A percentile compares a stretch with the other conserved stretches of the same genome.
These are phyloP conservation scores for Hysterangium stoloniferum DNA, from an alignment of 768 basidiomycete species.

Conservation along the genomic window DNA sequence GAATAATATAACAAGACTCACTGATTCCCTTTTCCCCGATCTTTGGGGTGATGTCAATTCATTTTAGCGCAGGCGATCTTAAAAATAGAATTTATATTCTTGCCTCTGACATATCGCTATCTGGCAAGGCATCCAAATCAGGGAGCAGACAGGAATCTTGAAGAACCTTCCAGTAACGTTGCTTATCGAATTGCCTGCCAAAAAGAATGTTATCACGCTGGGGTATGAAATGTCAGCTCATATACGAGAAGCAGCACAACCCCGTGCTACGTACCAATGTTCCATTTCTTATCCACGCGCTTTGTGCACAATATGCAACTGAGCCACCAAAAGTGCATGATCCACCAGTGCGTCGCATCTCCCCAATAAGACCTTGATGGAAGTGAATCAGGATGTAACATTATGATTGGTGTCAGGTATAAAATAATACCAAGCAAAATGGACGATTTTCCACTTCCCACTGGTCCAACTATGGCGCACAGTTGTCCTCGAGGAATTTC, in stretches of 20 bases:
- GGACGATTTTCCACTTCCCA: conserved; percentile 54
- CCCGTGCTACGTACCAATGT: conserved; percentile 36
- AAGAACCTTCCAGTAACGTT: conserved; percentile 57
- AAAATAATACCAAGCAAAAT: conserved; percentile 19
- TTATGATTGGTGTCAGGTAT: not conserved
- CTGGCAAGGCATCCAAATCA: conserved; percentile 57
- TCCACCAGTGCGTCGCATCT: conserved; percentile 53
- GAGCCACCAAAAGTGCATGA: conserved; percentile 51
- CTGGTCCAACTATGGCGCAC: conserved; percentile 58
- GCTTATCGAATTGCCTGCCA: conserved; percentile 55
- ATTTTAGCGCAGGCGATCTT: not conserved
- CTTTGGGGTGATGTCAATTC: conserved; percentile 24
- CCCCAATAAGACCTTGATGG: conserved; percentile 58
- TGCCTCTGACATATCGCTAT: conserved; percentile 69
- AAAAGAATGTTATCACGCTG: conserved; percentile 64
- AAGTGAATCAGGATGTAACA: conserved; percentile 37
- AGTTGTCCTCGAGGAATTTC: conserved; percentile 47
- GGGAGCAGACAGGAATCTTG: conserved; percentile 50
- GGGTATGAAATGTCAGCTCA: not conserved
- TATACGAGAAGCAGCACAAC: not conserved
- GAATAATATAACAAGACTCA: not conserved
- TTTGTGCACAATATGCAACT: conserved; percentile 65
- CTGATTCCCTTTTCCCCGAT: conserved; percentile 67
- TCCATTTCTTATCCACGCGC: conserved; percentile 72
- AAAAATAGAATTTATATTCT: conserved; percentile 9